Base-by-base conservation (phyloP, 2,329 filamentous ascomycete species). In the Catunica adiposa region DNA sequence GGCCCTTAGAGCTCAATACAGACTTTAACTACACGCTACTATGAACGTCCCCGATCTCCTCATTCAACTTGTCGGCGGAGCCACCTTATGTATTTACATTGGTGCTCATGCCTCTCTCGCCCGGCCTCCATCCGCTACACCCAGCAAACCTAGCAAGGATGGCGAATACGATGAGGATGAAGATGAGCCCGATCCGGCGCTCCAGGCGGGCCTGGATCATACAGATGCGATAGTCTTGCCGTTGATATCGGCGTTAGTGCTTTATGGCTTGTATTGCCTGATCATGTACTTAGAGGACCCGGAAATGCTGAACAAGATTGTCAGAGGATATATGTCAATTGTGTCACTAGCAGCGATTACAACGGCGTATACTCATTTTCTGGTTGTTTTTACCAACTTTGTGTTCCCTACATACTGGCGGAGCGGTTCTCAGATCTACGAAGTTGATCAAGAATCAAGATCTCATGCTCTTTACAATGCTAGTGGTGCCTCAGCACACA, bases 261-360 rank as follows among this genome's bases (percentile, higher is more conserved):
- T 97, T 7, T 75, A 81, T 44, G 80, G 80, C 3, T 73, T 97
- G 11, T 97, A 97, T 71, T 83, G 89, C 62, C 73, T 95, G 58
- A 88, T 97, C 65, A 88, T 94, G 66, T 92, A 84, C 77, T 78
- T 96, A 56, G 75, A 90, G 61, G 86, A 95, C 63, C 83, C 89
- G 0, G 74, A 81, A 9, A 71, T 94, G 22, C 70, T 97, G 63
- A 96, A 90, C 71, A 86, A 83, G 67, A 77, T 94, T 40, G 71
- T 97, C 22, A 83, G 86, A 40, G 80, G 77, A 64, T 96, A 97
- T 71, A 89, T 95, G 69, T 86, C 85, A 2, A 67, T 79, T 57
- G 80, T 90, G 64, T 87, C 86, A 0, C 68, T 94, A n/a, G 82
- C 85, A 59, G 87, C 86, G 59, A 75, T 92, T 15, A 74, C 81